Base-by-base conservation (phyloP, 257 asterid species). In the Fraxinus excelsior region DNA sequence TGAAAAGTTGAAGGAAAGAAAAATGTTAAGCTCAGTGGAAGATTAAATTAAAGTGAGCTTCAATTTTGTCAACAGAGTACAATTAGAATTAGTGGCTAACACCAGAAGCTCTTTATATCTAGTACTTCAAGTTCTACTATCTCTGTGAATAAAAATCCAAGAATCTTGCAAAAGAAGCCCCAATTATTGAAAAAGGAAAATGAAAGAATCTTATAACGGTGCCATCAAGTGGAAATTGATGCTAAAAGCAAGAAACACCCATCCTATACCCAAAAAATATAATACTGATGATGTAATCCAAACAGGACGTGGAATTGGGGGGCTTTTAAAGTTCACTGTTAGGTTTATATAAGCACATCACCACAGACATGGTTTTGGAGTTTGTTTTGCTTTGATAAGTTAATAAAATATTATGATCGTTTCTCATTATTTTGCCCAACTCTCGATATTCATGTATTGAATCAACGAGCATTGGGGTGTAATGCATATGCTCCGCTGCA, bases 111-210 rank as follows among this genome's bases (percentile, higher is more conserved):
- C 51, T 49, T 14, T 28, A 16, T 64, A 65, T 72, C 29, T 34
- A 51, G 67, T 77, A 74, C 29, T 16, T 40, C 72, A 38, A 62
- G 19, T 62, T 66, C 31, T 29, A 19, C 75, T 25, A 65, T 42
- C 76, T 38, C 21, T 65, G 53, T 18, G 40, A 67, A 69, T 53
- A 67, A 77, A 76, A 58, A 73, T 58, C 44, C 11, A 35, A 81
- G 51, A 46, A 34, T 29, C 23, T 38, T 26, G 79, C 84, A 64
- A 28, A 34, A 51, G 76, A 51, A 74, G 73, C 74, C 67, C 38
- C 75, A 1, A 14, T 35, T 25, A 46, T 49, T 64, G 25, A 18
- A 12, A 77, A 66, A 19, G 28, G 70, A 56, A 53, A 67, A 19
- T 13, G 70, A 58, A 53, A 67, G 7, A 70, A 56, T 66, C 58